Percentiles rank a stretch among this genome's conserved stretches.
phyloP scores from a whole-genome alignment of 2,329 filamentous ascomycete species.

The Mariannaea sp. region DNA sequence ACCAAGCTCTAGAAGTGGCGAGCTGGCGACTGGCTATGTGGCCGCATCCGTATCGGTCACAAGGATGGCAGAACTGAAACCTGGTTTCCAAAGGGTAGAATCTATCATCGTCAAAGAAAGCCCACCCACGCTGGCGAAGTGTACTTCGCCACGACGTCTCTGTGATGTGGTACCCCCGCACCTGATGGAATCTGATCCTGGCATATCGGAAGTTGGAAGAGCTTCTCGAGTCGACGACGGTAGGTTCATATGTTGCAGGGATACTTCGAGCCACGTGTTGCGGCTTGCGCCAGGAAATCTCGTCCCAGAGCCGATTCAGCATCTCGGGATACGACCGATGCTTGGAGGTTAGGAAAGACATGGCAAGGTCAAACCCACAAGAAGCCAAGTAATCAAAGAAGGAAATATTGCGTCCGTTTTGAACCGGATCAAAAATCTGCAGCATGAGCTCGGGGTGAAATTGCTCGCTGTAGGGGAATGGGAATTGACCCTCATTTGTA shows the following conservation, averaged over 20 bases:
- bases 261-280: background rate
- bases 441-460: slow-evolving; percentile 13
- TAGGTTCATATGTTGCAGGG: background rate
- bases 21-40: background rate
- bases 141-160: slow-evolving; percentile 2
- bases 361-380: background rate
- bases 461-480: slow-evolving; percentile 14
- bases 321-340: background rate
- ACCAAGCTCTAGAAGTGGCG: background rate
- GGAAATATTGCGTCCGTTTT: background rate
- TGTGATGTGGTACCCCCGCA: background rate
- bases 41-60: background rate
- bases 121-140: slow-evolving; percentile 18
- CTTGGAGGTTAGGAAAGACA: background rate
- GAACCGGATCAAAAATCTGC: background rate
- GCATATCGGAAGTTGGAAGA: background rate
- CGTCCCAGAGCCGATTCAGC: background rate
- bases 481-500: background rate
- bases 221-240: background rate
- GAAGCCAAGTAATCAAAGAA: slow-evolving; percentile 12
- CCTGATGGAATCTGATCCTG: background rate
- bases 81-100: background rate
- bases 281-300: background rate
- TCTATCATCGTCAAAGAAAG: slow-evolving; percentile 2
- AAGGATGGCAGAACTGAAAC: background rate